Evolutionary conservation across 2,329 filamentous ascomycete species (phyloP).

Genomic region (Colletotrichum musae): DNA sequence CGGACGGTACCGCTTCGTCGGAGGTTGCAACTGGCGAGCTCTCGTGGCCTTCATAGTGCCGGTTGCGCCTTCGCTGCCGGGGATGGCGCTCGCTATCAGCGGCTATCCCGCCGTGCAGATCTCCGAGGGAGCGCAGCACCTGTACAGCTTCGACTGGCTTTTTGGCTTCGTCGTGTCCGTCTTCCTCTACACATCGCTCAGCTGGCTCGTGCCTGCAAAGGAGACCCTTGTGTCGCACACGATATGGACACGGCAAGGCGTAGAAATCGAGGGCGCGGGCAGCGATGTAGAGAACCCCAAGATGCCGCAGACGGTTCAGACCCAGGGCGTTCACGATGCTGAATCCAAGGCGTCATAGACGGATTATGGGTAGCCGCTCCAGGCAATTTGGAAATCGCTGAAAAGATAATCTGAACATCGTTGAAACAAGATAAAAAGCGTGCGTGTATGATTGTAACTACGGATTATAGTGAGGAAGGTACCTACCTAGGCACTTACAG

Average conservation of each 20-base stretch:
- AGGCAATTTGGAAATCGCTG: too few relatives aligned
- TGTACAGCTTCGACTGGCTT: conserved; percentile 41
- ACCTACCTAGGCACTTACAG: too few relatives aligned
- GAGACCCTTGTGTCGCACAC: conserved; percentile 36
- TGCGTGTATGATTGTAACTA: too few relatives aligned
- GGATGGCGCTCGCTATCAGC: conserved; percentile 62
- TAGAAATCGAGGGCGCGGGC: conserved; percentile 21
- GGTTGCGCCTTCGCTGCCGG: conserved; percentile 70
- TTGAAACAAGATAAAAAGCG: too few relatives aligned
- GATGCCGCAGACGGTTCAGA: background rate
- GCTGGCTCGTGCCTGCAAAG: conserved; percentile 38
- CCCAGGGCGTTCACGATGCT: background rate
- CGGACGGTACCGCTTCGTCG: conserved; percentile 60
- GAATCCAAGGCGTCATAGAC: background rate
- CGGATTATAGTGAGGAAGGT: too few relatives aligned
- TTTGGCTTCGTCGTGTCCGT: conserved; percentile 39
- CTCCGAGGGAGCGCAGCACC: conserved; percentile 34
- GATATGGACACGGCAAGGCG: conserved; percentile 24
- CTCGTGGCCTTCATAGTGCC: conserved; percentile 70
- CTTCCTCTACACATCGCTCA: conserved; percentile 34
- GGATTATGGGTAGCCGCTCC: too few relatives aligned
- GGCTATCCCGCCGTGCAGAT: conserved; percentile 33
- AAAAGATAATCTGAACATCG: too few relatives aligned
- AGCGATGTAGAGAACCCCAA: conserved; percentile 34
- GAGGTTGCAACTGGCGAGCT: conserved; percentile 72